Conservation (phyloP, 805 yeast genomes). For the Ogataea philodendri region DNA sequence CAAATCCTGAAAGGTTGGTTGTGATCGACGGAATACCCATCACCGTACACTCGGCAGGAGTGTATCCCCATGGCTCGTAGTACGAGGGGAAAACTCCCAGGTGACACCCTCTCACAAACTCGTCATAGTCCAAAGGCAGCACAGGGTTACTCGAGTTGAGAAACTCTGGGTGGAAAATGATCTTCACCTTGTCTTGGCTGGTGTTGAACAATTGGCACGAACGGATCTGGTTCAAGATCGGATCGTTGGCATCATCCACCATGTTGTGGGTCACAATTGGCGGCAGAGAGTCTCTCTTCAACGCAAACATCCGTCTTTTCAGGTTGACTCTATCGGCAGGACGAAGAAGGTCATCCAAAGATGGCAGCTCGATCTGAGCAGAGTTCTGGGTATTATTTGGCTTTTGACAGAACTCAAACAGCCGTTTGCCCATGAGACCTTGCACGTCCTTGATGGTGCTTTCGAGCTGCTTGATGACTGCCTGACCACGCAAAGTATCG, state of each 20-base stretch:
- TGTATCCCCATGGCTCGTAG: conserved; percentile 99
- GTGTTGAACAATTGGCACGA: conserved; percentile 87
- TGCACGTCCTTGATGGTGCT: conserved; percentile 87
- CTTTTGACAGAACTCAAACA: conserved; percentile 78
- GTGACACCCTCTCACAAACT: conserved; percentile 96
- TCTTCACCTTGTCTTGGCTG: conserved; percentile 88
- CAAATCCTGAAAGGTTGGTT: conserved; percentile 93
- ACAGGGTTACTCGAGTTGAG: conserved; percentile 93
- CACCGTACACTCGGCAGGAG: conserved; percentile 99
- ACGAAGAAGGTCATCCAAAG: conserved; percentile 78
- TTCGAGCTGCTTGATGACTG: conserved; percentile 89
- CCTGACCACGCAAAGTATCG: conserved; percentile 94
- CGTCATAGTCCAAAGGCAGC: conserved; percentile 90
- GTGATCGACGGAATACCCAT: conserved; percentile 99
- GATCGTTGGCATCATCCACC: conserved; percentile 89
- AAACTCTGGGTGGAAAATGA: conserved; percentile 97
- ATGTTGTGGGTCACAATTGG: conserved; percentile 97
- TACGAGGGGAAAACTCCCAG: conserved; percentile 97
- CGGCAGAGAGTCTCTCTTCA: conserved; percentile 85
- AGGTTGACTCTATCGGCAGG: conserved; percentile 85
- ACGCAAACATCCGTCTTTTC: conserved; percentile 89
- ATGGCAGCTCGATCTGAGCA: conserved; percentile 49
- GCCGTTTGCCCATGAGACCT: conserved; percentile 76
- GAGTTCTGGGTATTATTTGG: conserved; percentile 45
- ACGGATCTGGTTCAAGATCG: conserved; percentile 87